Base-by-base conservation (phyloP, 2,329 filamentous ascomycete genomes). In the Ustulina deusta region DNA sequence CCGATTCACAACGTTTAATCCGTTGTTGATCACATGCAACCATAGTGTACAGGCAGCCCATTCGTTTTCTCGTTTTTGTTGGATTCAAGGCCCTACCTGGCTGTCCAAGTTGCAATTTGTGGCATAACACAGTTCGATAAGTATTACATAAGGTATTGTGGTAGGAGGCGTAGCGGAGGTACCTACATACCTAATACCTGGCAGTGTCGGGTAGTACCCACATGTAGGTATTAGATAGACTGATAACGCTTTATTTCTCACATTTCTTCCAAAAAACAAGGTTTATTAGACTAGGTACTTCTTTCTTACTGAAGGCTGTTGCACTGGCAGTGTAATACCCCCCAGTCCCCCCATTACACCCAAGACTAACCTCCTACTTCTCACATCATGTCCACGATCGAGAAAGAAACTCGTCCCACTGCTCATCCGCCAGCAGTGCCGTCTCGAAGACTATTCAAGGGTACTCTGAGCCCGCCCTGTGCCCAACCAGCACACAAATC, bases 401-500 rank as follows among this genome's bases (percentile, higher is more conserved):
- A 65, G 40, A 38, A 70, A 60, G 63, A 62, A 15, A 36, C 42
- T 6, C 36, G 32, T 62, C 38, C 59, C 11, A 46, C 55, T 6
- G 17, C 29, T 34, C 48, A 61, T 34, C 51, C 48, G 25, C 49
- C 55, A 66, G 42, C 63, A 55, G 22, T n/a, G 25, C 22, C 59
- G 68, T 65, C 58, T 57, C 63, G 72, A 38, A 56, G 57, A 57
- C 68, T 75, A 1, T 60, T 77, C 65, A 74, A 73, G 66, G 74
- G 74, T 22, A 71, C 49, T 32, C 61, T 77, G 52, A 73, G 57
- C 52, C 68, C 71, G 40, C 73, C 74, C 17, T 59, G 64, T 15
- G 68, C 70, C 36, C 65, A 65, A 27, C 58, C 74, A 56, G 63
- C 66, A 29, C 58, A 54, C 58, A 75, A 63, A 66, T 76, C 75